Evolutionary conservation across 2,329 filamentous ascomycete genomes (phyloP), one percentile per base, ranked within the genome.

Genomic region (Beauveria sp.): DNA sequence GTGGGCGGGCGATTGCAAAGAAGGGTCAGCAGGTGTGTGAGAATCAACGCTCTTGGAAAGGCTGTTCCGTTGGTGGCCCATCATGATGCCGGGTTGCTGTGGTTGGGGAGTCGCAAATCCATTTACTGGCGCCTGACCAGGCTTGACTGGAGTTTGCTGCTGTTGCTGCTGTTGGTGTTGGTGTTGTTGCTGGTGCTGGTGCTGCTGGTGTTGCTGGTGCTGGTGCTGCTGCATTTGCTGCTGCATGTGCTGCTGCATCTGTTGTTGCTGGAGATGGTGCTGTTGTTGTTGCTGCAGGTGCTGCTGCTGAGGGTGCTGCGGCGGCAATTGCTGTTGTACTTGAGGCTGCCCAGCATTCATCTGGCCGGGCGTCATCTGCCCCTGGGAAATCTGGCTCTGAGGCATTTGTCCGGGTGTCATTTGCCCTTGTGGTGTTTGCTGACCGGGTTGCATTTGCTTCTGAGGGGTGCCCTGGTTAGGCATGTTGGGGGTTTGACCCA

Each of bases 21-120:
- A 28, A 16, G 62, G 61, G n/a, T 65, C 63, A 18, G 53, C 26
- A 8, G 61, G 48, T 3, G 52, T 62, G 30, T 58, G 75, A 0
- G 75, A 68, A 37, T 85, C 82, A 5, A 81, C 73, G 48, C 74
- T 80, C 66, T 81, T 76, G 1, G 83, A 80, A 22, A 86, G 59
- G 66, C 74, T 84, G 67, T 77, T 82, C 63, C 76, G 78, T 12
- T 75, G 69, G 72, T 85, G 76, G 43, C 76, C 75, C 4, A 64
- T 61, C 41, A 66, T 65, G 51, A 54, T 64, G 46, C 61, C 69
- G 64, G 54, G 70, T 43, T 63, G 61, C 64, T 66, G 58, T 47
- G 69, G 62, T 40, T 74, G 71, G 22, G 75, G 69, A 8, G 72
- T 72, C 1, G 72, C 64, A 55, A 74, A 72, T n/a, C 75, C 75